Evolutionary conservation across 2,329 filamentous ascomycete genomes (phyloP), one percentile per base, ranked within the genome.

Genomic region (Capronia coronata): DNA sequence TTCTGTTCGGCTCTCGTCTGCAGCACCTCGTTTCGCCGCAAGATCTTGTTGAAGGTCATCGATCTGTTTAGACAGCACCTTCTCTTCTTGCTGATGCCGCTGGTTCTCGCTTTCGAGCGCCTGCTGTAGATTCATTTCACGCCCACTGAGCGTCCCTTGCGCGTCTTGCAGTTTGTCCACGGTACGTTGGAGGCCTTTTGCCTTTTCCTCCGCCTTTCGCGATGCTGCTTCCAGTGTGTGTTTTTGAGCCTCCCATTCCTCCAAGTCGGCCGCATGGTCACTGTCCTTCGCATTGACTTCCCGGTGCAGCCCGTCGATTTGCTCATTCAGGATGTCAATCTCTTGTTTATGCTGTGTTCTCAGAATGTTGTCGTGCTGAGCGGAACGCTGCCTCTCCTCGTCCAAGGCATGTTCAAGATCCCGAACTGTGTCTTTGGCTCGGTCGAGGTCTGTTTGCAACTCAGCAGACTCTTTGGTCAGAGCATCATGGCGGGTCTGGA

Each of bases 21-120:
- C 66, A 37, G 79, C 73, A n/a, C 75, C 70, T 61, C 85, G 79
- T 55, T 84, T 80, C 22, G 78, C 72, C 48, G 84, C 76, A 10
- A 93, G 74, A 50, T 88, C 86, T 41, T 80, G 76, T 61, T 85
- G 83, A 8, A 93, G 73, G 43, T 84, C 83, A 40, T 84, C 78
- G 44, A 94, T 80, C 64, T 93, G 86, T n/a, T 78, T 76, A 54
- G 74, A 79, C 43, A 94, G 71, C 6, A 82, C 69, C 9, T 78
- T 78, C 63, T 91, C 84, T 60, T 91, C 85, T 48, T 77, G 80
- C 55, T 76, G 76, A 61, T 93, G 83, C 19, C 86, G 81, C 55
- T 87, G 78, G 40, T 78, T 77, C 62, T 90, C 86, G 61, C 79
- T 85, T 55, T 84, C 76, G 10, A 89, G 72, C 2, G 81, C 80